phyloP scores from a whole-genome alignment of 2,329 filamentous ascomycete species.

The Ceratocystis huliohia region DNA sequence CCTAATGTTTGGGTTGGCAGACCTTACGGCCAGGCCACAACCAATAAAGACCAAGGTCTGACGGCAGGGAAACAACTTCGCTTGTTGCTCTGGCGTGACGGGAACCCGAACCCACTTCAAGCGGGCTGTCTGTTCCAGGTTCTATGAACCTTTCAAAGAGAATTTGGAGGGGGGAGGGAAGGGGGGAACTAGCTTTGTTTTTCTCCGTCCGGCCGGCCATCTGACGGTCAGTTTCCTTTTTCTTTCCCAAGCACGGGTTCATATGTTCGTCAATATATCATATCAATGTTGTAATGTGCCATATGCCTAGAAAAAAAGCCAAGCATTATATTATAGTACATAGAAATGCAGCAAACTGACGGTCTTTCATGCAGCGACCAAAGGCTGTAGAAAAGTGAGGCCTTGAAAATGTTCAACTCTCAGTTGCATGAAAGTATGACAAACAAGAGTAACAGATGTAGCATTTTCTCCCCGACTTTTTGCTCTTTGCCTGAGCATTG shows the following conservation, averaged over 20 bases:
- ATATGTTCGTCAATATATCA: neutral
- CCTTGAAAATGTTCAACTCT: neutral
- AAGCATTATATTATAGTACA: neutral
- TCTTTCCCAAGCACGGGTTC: neutral
- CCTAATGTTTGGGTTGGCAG: neutral
- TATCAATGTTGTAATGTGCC: neutral
- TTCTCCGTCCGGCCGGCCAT: neutral
- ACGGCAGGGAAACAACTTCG: constrained; percentile 6
- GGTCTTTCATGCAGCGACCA: neutral
- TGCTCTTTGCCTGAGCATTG: neutral
- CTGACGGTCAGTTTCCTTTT: neutral
- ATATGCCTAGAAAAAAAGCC: neutral
- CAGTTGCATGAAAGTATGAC: neutral
- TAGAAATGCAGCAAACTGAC: neutral
- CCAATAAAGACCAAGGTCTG: neutral
- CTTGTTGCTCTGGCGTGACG: constrained; percentile 7
- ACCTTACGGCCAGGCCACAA: neutral
- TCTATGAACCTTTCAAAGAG: neutral
- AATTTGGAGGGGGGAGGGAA: neutral
- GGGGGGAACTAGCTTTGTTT: neutral
- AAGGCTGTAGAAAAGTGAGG: neutral
- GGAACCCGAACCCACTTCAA: constrained; percentile 3
- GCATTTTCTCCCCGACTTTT: neutral
- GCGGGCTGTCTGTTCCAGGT: neutral
- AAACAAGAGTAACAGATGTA: neutral